These are phyloP conservation scores for Backusella morwellensis DNA, from an alignment of 192 early-diverging fungal species.

Conservation along the genomic window DNA sequence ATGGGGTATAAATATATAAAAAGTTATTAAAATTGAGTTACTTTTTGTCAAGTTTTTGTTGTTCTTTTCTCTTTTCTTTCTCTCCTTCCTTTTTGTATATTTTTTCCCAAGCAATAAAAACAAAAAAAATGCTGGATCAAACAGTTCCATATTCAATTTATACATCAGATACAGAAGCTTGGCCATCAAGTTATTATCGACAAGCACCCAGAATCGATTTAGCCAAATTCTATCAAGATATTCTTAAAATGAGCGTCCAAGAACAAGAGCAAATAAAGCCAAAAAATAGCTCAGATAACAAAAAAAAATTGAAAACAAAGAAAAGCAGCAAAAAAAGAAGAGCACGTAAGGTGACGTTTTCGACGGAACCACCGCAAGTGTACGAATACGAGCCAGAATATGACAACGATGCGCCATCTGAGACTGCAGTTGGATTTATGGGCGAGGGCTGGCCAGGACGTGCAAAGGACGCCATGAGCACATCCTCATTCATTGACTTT, in stretches of 20 bases:
- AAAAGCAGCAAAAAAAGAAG: background rate
- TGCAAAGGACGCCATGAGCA: constrained; percentile 3
- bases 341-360: background rate
- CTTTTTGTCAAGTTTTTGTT: background rate
- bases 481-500: background rate
- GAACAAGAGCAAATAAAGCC: background rate
- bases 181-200: constrained; percentile 11
- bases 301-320: background rate
- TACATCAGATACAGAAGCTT: background rate
- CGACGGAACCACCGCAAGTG: constrained; percentile 4
- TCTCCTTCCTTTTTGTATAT: background rate
- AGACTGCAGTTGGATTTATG: background rate
- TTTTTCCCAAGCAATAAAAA: background rate
- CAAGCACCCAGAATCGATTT: constrained; percentile 9
- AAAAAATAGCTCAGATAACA: background rate
- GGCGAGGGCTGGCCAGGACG: constrained; percentile 5
- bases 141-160: background rate
- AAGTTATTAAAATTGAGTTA: background rate
- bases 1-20: background rate
- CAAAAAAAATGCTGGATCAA: background rate
- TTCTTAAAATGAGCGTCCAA: background rate
- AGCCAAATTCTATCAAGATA: constrained; percentile 11
- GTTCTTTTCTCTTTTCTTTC: background rate
- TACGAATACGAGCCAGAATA: constrained; percentile 19
- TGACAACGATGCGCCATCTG: background rate